Percentiles rank a stretch among this genome's conserved stretches.
These are phyloP conservation scores for Ceratocystis harringtonii DNA, from an alignment of 2,329 filamentous ascomycete genomes.

Conservation along the genomic window DNA sequence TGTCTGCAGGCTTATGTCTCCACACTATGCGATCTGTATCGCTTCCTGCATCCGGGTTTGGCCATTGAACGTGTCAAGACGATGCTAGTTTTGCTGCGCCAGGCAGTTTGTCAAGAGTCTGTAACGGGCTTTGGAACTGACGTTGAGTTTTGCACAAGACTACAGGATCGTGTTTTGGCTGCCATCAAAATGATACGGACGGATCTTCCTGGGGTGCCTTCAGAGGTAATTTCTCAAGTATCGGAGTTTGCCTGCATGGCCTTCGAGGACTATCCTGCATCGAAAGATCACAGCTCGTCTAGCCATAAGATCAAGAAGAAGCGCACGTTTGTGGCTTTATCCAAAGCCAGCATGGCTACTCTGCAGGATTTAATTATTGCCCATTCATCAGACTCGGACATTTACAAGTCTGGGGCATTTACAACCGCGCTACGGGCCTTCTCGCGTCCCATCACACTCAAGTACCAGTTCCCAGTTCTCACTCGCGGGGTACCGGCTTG, in stretches of 20 bases:
- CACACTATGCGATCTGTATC: conserved; percentile 62
- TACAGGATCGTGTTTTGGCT: conserved; percentile 56
- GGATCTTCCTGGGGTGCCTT: conserved; percentile 48
- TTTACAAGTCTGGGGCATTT: conserved; percentile 56
- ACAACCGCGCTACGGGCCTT: conserved; percentile 51
- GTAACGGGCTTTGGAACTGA: conserved; percentile 55
- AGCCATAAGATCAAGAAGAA: conserved; percentile 25
- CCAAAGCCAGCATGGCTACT: conserved; percentile 63
- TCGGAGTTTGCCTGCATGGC: conserved; percentile 58
- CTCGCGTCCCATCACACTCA: conserved; percentile 54
- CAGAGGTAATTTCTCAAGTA: conserved; percentile 52
- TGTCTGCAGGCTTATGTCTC: conserved; percentile 75
- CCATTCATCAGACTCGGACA: conserved; percentile 46
- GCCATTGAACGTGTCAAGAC: conserved; percentile 45
- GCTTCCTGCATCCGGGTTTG: conserved; percentile 51
- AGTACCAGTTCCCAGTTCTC: conserved; percentile 61
- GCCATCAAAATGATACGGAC: conserved; percentile 53
- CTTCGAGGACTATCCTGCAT: conserved; percentile 28
- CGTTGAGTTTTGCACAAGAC: conserved; percentile 53
- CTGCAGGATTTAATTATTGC: conserved; percentile 45
- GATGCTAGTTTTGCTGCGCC: conserved; percentile 57
- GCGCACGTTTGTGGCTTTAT: conserved; percentile 78
- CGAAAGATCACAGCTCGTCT: conserved; percentile 23
- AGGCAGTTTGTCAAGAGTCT: conserved; percentile 56
- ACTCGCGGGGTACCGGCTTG: conserved; percentile 61